phyloP scores from a whole-genome alignment of 1,139 yeast genomes.

The Pichia sp. region DNA sequence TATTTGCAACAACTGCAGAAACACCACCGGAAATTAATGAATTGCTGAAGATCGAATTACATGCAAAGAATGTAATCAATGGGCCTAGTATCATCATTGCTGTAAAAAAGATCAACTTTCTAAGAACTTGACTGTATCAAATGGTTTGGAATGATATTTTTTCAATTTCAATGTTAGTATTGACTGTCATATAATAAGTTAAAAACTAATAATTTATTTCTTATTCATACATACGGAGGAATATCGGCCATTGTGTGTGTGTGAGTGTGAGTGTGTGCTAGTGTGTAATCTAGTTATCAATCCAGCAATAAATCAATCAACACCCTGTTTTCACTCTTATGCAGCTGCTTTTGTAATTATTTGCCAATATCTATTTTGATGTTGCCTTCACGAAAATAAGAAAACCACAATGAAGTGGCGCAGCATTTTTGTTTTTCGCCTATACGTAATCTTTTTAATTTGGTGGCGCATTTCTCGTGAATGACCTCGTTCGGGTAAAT shows the following conservation, averaged over 20 bases:
- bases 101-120: slow-evolving; percentile 78
- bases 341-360: no score
- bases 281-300: no score
- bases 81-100: slow-evolving; percentile 85
- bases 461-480: neutral
- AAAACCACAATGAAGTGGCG: neutral
- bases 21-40: slow-evolving; percentile 80
- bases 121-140: slow-evolving; percentile 47
- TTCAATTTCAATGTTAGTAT: slow-evolving; percentile 4
- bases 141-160: neutral
- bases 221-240: slow-evolving; percentile 42
- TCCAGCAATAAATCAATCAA: no score
- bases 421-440: no score
- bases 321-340: no score
- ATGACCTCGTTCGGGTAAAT: neutral
- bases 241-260: slow-evolving; percentile 45
- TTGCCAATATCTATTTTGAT: no score
- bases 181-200: neutral
- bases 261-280: no score
- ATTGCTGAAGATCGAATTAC: slow-evolving; percentile 34
- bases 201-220: neutral
- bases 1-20: slow-evolving; percentile 83
- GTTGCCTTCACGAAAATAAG: neutral
- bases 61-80: slow-evolving; percentile 56
- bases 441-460: no score